Evolutionary conservation across 2,329 filamentous ascomycete genomes (phyloP), one percentile per base, ranked within the genome.

Genomic region (Gremmenia infestans): DNA sequence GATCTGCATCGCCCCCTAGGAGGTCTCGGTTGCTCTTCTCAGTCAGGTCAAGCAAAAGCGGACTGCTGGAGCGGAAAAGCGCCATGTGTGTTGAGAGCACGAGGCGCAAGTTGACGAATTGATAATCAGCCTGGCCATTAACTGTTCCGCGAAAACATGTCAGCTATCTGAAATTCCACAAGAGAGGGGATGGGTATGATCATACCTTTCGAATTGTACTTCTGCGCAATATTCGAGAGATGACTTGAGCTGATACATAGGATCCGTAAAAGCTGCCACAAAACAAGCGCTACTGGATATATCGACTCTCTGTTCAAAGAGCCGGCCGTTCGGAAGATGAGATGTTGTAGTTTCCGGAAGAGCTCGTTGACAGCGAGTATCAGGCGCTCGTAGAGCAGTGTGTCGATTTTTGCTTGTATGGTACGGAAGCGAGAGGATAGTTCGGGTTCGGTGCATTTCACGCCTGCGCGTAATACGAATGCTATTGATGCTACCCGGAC

Each of bases 241-340:
- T 65, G 59, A 43, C 57, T 60, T 5, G 61, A 55, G 15, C 58
- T 57, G 17, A 64, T 53, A 50, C 60, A 60, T 3, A 65, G 47
- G 7, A 65, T 57, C 5, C 64, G 53, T 12, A 64, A 46, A 2
- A 67, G 54, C 32, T 65, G 60, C 62, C 63, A 67, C 17, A 67
- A 40, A 1, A 65, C 62, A 6, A 67, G 47, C 17, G 63, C 62
- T 2, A 67, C 63, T 4, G 64, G 65, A n/a, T 65, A 63, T 23
- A 62, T 42, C 22, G 65, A 63, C 5, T 63, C 61, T 37, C 60
- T 52, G 3, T 53, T 58, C 17, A 67, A 35, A 28, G 57, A 62
- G 2, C 65, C 64, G 2, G 64, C 59, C 4, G 60, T 59, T 32
- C 58, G 60, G 46, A 67, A 67, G 2, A 67, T 60, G n/a, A 66